Conservation (phyloP, 176 grass and related monocot species). For the Areca catechu region DNA sequence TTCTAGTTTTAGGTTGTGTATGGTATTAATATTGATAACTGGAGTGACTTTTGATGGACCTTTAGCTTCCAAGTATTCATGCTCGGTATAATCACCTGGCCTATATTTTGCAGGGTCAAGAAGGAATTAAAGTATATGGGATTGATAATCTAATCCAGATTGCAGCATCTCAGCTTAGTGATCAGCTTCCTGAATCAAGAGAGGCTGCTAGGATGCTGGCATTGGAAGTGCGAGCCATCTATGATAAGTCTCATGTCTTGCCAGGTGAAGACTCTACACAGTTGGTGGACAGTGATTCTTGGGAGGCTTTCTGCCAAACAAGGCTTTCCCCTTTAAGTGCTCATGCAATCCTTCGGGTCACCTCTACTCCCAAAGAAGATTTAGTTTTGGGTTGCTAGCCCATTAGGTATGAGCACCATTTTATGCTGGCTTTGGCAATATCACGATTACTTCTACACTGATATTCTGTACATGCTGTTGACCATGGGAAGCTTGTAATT, state of each 20-base stretch:
- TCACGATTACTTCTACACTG: background rate
- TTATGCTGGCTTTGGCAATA: no score
- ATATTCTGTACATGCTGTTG: background rate
- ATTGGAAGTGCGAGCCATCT: constrained; percentile 48
- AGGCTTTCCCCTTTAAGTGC: constrained; percentile 64
- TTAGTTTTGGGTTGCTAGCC: constrained; percentile 40
- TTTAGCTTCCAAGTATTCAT: no score
- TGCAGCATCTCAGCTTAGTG: constrained; percentile 80
- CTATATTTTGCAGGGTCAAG: constrained; percentile 21
- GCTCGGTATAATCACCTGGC: no score
- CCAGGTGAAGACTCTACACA: constrained; percentile 1
- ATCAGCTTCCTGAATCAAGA: constrained; percentile 97
- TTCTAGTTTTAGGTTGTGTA: no score
- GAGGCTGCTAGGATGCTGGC: constrained; percentile 60
- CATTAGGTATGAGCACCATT: no score
- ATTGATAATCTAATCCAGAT: constrained; percentile 79
- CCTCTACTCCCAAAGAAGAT: constrained; percentile 34
- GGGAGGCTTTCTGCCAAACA: constrained; percentile 77
- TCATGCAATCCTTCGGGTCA: constrained; percentile 79
- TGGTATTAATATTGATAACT: no score
- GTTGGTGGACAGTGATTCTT: constrained; percentile 42
- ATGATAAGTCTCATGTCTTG: constrained; percentile 35
- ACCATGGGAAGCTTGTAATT: no score
- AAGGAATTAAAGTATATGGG: constrained; percentile 21
- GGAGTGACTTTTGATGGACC: no score